Base-by-base conservation (phyloP, 805 yeast species). In the Lachancea quebecensis region DNA sequence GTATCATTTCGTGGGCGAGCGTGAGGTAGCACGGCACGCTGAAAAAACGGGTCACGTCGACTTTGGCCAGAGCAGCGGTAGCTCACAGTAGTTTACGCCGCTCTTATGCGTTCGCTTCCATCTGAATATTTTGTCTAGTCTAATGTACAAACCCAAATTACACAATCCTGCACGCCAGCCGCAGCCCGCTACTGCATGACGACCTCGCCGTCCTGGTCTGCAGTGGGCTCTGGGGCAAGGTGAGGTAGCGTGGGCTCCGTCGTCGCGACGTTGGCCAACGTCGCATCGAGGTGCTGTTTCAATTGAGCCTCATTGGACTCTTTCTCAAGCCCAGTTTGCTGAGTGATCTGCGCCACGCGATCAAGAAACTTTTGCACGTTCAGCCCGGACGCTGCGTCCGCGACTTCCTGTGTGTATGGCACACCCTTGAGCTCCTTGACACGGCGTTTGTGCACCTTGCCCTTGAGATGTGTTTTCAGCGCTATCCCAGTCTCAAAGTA, bases 301-400 rank as follows among this genome's bases (percentile, higher is more conserved):
- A 55, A 60, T 52, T 50, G 39, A 11, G 60, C 66, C 53, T 77
- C 80, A 62, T 73, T 71, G 27, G 56, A 59, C 42, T 61, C 57
- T 50, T 74, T 69, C 44, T 71, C 75, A 15, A 73, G 71, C 45
- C 78, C 79, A 40, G 73, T 67, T 29, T 70, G 60, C 57, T 67
- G 69, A 48, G 78, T 78, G 56, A 81, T 78, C 49, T 74, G 68
- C 49, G 82, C 82, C 16, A 83, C 90, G 42, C 78, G 72, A 43
- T 73, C 70, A 56, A 82, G 60, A 62, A 79, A 90, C 62, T 77
- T 82, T 41, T 73, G 73, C 57, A 91, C 69, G 60, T 87, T 82
- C 14, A 75, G 69, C 3, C 98, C 98, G 0, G 84, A 77, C 1
- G 95, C 97, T 29, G 96, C 96, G 57, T 88, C 89, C 34, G 95